Base-by-base conservation (phyloP, 163 green algal genomes). In the Volvox carteri region DNA sequence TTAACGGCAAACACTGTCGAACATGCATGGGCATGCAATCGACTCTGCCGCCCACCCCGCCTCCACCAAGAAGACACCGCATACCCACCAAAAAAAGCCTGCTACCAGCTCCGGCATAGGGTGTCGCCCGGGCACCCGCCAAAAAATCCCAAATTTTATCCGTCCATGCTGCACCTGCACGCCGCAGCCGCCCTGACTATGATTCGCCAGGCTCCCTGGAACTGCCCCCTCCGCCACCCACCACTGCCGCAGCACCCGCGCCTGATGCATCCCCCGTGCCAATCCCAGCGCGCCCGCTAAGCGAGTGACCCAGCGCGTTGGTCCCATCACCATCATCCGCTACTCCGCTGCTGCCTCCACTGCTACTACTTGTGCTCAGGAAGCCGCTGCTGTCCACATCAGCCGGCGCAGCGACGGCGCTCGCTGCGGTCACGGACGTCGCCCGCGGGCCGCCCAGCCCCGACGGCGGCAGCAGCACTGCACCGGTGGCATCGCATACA, bases 401-500 rank as follows among this genome's bases (percentile, higher is more conserved):
- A 52, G 33, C 39, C 19, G 70, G 1, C 2, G 14, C 37, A 35
- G 28, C 1, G 39, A 30, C 39, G 70, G 70, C 39, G 19, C 37
- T 41, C 12, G 39, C 39, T 48, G 67, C 1, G 14, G 14, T 39
- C 70, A 14, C 37, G 11, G 19, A 11, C 41, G 1, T 4, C 78
- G 2, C 23, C 58, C 0, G 9, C 58, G 54, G 60, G 18, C 41
- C 52, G 25, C 42, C 41, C 28, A 25, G 58, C 58, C 58, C 60
- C 39, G 60, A 65, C 58, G 62, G 83, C 37, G 68, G 48, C 11
- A 73, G 33, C 50, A 88, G 33, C 44, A 88, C 83, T 19, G 67
- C 68, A 4, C 83, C 83, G 37, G 50, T 81, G 21, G 35, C 83
- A 30, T 88, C 83, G 19, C 83, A 88, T 28, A 54, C 50, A 48